Evolutionary conservation across 768 basidiomycete species (phyloP), one percentile per base, ranked within the genome.

Genomic region (Calocera viscosa): DNA sequence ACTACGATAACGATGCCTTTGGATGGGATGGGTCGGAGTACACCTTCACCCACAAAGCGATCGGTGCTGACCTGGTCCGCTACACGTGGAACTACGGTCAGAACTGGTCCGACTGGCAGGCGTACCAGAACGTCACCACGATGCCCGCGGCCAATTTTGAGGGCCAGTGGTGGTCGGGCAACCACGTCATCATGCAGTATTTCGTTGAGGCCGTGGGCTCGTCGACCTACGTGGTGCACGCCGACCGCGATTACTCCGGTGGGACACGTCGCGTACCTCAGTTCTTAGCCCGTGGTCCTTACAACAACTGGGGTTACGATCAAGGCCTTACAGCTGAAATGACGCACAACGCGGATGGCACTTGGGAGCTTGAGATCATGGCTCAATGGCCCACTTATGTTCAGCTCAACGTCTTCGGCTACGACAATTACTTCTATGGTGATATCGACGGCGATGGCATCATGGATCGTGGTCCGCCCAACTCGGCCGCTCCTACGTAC

Each of bases 241-340:
- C 89, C 19, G 94, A 96, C 72, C 75, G 80, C 67, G 81, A 81
- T 47, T 90, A 83, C 74, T 75, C 74, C 8, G 81, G 80, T 1
- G 74, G 77, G 40, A 76, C 79, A 64, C 87, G 94, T 72, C 88
- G 91, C 28, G 87, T 90, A 32, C 94, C 94, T 28, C 91, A 94
- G 72, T 80, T 94, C 71, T 78, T 96, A 65, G 89, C 86, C 49
- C 88, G 94, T 71, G 94, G 94, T 63, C 85, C 87, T 0, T 96
- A 91, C 83, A 96, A 96, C 72, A 77, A 82, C 38, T 96, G 92
- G 91, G 94, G 94, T 66, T 93, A 85, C 74, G 94, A 96, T 78
- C 79, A 85, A 67, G 94, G 94, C 72, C 83, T 92, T 47, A 70
- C 83, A 0, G 82, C 89, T 41, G 71, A 82, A 69, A 91, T 95